Percentiles rank a stretch among this genome's conserved stretches.
phyloP scores from a whole-genome alignment of 345 rosid species.

The Microthlaspi erraticum region DNA sequence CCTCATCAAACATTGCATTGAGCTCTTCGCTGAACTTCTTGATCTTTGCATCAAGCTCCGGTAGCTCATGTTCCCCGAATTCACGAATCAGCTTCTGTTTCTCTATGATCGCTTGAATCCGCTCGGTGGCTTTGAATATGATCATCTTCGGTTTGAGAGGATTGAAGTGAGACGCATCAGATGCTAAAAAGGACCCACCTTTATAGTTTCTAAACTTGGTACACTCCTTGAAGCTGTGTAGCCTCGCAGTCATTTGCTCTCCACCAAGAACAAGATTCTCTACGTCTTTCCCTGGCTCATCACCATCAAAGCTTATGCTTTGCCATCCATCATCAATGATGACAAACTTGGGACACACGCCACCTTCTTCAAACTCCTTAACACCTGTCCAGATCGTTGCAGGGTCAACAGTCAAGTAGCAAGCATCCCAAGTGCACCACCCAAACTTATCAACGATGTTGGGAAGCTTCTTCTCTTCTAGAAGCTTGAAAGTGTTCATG shows the following conservation, averaged over 20 bases:
- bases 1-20: constrained; percentile 48
- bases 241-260: constrained; percentile 82
- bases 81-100: constrained; percentile 48
- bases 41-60: constrained; percentile 48
- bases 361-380: constrained; percentile 68
- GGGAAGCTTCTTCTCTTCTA: constrained; percentile 77
- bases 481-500: constrained; percentile 75
- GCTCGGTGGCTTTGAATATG: constrained; percentile 74
- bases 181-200: constrained; percentile 56
- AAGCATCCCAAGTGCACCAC: constrained; percentile 99
- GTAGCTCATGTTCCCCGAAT: constrained; percentile 48
- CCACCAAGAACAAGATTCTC: constrained; percentile 85
- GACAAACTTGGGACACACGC: constrained; percentile 70
- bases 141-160: constrained; percentile 70
- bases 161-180: constrained; percentile 56
- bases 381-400: constrained; percentile 76
- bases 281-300: constrained; percentile 50
- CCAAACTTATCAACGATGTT: constrained; percentile 74
- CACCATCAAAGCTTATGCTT: constrained; percentile 62
- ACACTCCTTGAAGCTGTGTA: constrained; percentile 65
- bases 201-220: constrained; percentile 71
- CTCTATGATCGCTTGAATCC: constrained; percentile 64
- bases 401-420: constrained; percentile 84
- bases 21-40: constrained; percentile 53
- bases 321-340: constrained; percentile 96